Conservation (phyloP, 441 rosid genomes). For the Jatropha multifida region DNA sequence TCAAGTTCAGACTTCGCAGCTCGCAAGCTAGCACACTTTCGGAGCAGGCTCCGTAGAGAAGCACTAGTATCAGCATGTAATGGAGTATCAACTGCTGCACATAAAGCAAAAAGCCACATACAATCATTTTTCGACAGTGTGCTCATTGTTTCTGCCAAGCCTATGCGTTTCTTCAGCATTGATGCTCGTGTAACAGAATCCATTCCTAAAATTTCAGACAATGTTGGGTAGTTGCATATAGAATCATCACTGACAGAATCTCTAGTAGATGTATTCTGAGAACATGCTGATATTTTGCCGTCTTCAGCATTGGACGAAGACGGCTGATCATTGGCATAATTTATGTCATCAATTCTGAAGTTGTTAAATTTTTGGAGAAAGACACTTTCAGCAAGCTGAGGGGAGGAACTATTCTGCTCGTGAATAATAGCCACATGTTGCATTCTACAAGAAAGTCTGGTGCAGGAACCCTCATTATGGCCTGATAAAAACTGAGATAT, state of each 20-base stretch:
- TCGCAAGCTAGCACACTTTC: conserved; percentile 75
- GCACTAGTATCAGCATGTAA: conserved; percentile 67
- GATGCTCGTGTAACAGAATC: conserved; percentile 66
- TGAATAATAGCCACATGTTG: conserved; percentile 11
- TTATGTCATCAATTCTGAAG: conserved; percentile 19
- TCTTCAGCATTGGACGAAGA: conserved; percentile 13
- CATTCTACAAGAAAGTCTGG: conserved; percentile 22
- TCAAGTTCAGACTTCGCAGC: conserved; percentile 58
- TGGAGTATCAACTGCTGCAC: conserved; percentile 76
- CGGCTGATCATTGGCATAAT: conserved; percentile 3
- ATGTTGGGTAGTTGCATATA: conserved; percentile 33
- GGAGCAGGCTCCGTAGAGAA: conserved; percentile 58
- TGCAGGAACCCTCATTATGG: conserved; percentile 29
- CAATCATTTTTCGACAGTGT: conserved; percentile 47
- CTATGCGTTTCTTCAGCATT: conserved; percentile 59
- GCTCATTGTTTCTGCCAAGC: conserved; percentile 37
- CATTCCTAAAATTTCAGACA: conserved; percentile 56
- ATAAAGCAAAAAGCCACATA: conserved; percentile 67
- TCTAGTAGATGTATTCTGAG: conserved; percentile 15
- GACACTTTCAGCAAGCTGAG: conserved; percentile 27
- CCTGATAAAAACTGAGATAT: conserved; percentile 45
- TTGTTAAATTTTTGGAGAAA: conserved; percentile 32
- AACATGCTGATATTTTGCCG: not conserved
- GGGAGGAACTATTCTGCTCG: conserved; percentile 16
- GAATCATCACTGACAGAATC: conserved; percentile 20